These are phyloP conservation scores for Kappamyces sp. DNA, from an alignment of 192 early-diverging fungal species.

Conservation along the genomic window DNA sequence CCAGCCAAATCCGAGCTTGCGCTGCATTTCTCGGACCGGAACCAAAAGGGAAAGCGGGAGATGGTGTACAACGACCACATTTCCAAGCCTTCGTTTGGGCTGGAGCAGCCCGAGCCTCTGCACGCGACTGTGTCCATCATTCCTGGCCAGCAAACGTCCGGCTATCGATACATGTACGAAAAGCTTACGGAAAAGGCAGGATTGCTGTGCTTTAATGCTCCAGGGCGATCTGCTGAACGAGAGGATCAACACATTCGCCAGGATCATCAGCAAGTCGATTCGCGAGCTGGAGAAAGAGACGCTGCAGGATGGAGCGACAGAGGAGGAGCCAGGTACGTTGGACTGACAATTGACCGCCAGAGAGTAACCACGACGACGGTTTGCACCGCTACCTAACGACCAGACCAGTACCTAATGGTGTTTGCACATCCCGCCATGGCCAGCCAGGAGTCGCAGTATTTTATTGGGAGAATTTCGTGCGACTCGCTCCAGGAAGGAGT, in stretches of 20 bases:
- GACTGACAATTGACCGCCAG: not conserved
- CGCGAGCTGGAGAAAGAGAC: constrained; percentile 9
- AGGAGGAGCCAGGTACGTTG: constrained; percentile 2
- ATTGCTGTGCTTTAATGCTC: constrained; percentile 10
- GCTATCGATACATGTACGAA: constrained; percentile 78
- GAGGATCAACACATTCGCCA: constrained; percentile 52
- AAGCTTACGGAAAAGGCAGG: constrained; percentile 61
- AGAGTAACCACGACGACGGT: not conserved
- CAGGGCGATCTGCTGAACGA: constrained; percentile 20
- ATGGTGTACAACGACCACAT: not conserved
- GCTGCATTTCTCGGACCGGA: not conserved
- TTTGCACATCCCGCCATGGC: constrained; percentile 45
- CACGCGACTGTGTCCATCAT: constrained; percentile 27
- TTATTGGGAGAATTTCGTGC: constrained; percentile 74
- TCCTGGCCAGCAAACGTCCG: constrained; percentile 40
- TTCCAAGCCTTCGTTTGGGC: not conserved
- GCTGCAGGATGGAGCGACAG: constrained; percentile 9
- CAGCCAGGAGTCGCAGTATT: constrained; percentile 53
- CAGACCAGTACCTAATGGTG: not conserved
- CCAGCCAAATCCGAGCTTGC: not conserved
- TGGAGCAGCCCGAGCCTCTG: constrained; percentile 8
- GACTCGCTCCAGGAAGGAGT: constrained; percentile 51
- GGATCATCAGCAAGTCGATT: constrained; percentile 31
- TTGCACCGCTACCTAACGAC: not conserved
- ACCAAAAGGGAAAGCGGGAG: not conserved